phyloP scores from a whole-genome alignment of 768 basidiomycete species.

The Mrakia frigida region DNA sequence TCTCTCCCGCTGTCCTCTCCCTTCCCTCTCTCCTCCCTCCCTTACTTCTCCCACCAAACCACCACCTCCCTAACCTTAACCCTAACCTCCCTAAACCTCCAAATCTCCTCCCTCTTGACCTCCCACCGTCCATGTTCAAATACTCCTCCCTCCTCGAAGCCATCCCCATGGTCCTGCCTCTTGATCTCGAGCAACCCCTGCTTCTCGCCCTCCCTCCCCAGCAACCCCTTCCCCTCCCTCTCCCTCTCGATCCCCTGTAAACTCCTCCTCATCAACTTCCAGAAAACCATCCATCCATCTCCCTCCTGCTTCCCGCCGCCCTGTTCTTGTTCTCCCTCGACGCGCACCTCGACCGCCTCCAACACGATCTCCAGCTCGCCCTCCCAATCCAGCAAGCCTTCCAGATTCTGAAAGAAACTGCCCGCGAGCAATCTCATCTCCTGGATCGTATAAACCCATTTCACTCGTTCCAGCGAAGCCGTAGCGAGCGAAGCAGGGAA shows the following conservation, averaged over 20 bases:
- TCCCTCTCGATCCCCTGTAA: background rate
- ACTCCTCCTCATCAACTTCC: background rate
- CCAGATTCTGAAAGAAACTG: background rate
- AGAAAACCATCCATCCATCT: background rate
- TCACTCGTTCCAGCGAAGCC: background rate
- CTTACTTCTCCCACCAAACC: background rate
- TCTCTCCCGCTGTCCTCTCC: background rate
- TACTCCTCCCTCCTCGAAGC: background rate
- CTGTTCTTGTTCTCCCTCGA: too few species aligned
- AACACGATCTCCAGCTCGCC: background rate
- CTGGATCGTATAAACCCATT: background rate
- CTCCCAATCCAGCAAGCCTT: background rate
- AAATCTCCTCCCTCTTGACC: background rate
- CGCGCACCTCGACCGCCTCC: background rate
- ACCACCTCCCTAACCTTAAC: background rate
- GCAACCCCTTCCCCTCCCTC: background rate
- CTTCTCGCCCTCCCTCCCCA: background rate
- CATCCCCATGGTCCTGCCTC: background rate
- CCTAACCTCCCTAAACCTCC: background rate
- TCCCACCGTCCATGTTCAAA: too few species aligned
- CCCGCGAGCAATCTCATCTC: background rate
- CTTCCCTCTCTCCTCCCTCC: background rate
- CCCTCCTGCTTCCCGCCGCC: background rate
- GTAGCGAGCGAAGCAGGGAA: background rate
- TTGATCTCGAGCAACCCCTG: background rate